Evolutionary conservation across 495 filamentous ascomycete genomes (phyloP), one percentile per base, ranked within the genome.

Genomic region (Xylaria nigripes): DNA sequence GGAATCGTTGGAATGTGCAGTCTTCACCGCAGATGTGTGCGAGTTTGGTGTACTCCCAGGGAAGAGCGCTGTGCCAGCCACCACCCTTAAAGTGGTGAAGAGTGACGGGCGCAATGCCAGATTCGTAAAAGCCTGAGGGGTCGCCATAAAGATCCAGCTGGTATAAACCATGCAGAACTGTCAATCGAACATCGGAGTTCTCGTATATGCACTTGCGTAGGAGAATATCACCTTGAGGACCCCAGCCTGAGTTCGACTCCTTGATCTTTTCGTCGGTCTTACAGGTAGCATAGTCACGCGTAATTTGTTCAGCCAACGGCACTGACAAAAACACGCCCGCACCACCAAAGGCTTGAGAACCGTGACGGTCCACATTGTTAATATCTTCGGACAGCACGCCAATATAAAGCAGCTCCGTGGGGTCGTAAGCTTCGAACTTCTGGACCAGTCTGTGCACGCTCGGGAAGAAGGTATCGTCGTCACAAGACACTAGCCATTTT

Each of bases 381-480:
- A 80, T 78, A 60, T 84, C 81, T 60, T 89, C 86, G 0, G 85
- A 86, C 44, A 86, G 68, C 29, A 81, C 81, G 48, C 83, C 85
- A 53, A 89, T 79, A 60, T 86, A 85, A 59, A 83, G 73, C 60
- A 79, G 75, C 61, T 78, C 72, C 32, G 56, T 68, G 42, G 76
- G 64, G 58, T 87, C 80, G 53, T 83, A 85, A 0, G 64, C 53
- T 18, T 64, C 64, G 22, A 76, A 65, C 40, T 62, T 59, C 30
- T 81, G 73, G 16, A 76, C 73, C 32, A 88, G 71, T 12, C 81
- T 71, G 27, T 79, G 79, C 16, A 87, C 73, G 32, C 82, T 86
- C 8, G 83, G 76, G 68, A 87, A 85, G 64, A 86, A 87, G 18
- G 86, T 89, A 61, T 89, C 86, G 60, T 89, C 85, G 55, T 88